phyloP scores from a whole-genome alignment of 2,329 filamentous ascomycete genomes.

The Lecanicillium sp. region DNA sequence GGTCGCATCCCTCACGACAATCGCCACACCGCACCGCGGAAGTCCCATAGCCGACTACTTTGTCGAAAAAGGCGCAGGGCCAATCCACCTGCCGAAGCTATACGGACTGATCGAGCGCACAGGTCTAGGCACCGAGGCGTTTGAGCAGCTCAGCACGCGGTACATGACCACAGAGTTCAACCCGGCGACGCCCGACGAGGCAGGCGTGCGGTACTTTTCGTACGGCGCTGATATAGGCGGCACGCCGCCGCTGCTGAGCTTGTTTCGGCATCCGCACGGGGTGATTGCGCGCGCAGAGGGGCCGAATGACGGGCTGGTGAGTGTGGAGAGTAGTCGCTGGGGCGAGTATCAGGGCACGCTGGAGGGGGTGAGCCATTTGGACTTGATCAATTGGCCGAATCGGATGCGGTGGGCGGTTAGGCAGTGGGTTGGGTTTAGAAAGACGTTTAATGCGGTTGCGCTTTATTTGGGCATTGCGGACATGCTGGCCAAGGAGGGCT shows the following conservation, averaged over 20 bases:
- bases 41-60: constrained; percentile 47
- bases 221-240: constrained; percentile 45
- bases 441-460: constrained; percentile 58
- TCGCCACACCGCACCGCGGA: constrained; percentile 48
- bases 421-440: constrained; percentile 41
- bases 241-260: constrained; percentile 54
- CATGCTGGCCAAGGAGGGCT: constrained; percentile 62
- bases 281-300: constrained; percentile 46
- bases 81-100: constrained; percentile 41
- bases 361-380: constrained; percentile 52
- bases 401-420: constrained; percentile 46
- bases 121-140: constrained; percentile 51
- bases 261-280: constrained; percentile 44
- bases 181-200: constrained; percentile 42
- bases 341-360: constrained; percentile 57
- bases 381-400: constrained; percentile 63
- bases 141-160: constrained; percentile 48
- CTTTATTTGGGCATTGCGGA: constrained; percentile 60
- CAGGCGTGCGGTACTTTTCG: constrained; percentile 50
- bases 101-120: constrained; percentile 42
- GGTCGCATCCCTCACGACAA: constrained; percentile 44
- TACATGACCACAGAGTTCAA: constrained; percentile 56
- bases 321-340: constrained; percentile 53
- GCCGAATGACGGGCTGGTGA: constrained; percentile 60
- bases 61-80: constrained; percentile 31